Evolutionary conservation across 1,139 yeast genomes (phyloP), one percentile per base, ranked within the genome.

Genomic region (Yamadazyma dendronema): DNA sequence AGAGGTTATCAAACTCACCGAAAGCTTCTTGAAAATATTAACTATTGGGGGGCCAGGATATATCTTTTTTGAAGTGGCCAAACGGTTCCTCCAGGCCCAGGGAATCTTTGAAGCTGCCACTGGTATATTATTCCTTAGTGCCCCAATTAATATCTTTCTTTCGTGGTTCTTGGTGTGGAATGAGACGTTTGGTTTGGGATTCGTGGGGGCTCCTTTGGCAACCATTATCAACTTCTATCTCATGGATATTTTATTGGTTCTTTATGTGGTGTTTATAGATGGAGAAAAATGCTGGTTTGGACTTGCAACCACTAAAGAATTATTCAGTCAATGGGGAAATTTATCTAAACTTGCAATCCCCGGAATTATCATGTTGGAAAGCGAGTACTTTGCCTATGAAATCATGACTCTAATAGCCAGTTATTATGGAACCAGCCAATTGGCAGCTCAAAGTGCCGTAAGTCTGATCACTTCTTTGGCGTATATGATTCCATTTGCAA

Each of bases 41-140:
- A 73, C 83, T 4, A 50, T 79, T 10, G 96, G 96, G 6, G 89
- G 87, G 1, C 96, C 96, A 0, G 90, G 87, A 0, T 88, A 85
- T 58, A 84, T 88, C 21, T 61, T 85, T 30, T 89, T 89, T 59
- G 97, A 90, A 57, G 79, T 81, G 47, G 77, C 85, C 21, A 89
- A 89, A 56, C 73, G 95, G 44, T 89, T 79, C 53, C 61, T 90
- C 41, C 97, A 89, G 61, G 90, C 95, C 0, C 97, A 90, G 59
- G 95, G 95, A 6, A 85, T 88, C 17, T 89, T 87, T 65, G 94
- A 86, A 51, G 96, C 97, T 0, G 86, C 94, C 4, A 84, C 95
- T 1, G 81, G 85, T 23, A 84, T 88, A 5, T 62, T 89, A 29
- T 67, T 86, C 33, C 61, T 88, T 9, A 79, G 90, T 50, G 92